Evolutionary conservation across 108 stramenopile genomes (phyloP).

Genomic region (Skeletonema grethae): DNA sequence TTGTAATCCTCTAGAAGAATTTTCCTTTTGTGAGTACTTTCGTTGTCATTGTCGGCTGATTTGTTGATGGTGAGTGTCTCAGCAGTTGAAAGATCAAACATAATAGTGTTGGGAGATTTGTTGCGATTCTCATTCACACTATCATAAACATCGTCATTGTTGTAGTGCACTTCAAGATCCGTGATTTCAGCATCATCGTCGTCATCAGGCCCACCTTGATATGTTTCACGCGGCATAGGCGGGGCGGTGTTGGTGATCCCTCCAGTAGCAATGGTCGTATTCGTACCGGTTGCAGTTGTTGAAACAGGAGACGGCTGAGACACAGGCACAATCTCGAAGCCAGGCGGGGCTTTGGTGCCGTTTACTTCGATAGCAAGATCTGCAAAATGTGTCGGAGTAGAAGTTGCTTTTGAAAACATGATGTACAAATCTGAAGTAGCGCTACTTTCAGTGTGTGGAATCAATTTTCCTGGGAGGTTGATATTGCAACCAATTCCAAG

Average conservation of each 20-base stretch:
- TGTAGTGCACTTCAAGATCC: background rate
- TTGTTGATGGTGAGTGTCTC: too few species aligned
- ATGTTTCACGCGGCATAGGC: too few species aligned
- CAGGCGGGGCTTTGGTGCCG: background rate
- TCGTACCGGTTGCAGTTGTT: too few species aligned
- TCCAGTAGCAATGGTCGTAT: too few species aligned
- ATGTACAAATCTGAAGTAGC: background rate
- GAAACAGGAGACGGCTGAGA: too few species aligned
- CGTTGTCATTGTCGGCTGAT: too few species aligned
- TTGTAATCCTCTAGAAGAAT: conserved; percentile 1
- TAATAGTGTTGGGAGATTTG: too few species aligned
- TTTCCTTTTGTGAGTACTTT: background rate
- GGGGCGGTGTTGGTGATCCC: too few species aligned
- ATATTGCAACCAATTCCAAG: background rate
- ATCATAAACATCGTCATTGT: background rate
- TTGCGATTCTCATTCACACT: too few species aligned
- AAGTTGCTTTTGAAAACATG: background rate
- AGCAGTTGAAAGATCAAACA: too few species aligned
- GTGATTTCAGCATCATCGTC: too few species aligned
- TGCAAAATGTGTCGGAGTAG: background rate
- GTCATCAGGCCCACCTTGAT: too few species aligned
- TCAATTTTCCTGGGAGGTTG: background rate
- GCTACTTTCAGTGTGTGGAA: background rate
- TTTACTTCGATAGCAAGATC: background rate
- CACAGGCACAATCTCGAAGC: background rate